Evolutionary conservation across 345 rosid genomes (phyloP).

Genomic region (Trapa incisa): DNA sequence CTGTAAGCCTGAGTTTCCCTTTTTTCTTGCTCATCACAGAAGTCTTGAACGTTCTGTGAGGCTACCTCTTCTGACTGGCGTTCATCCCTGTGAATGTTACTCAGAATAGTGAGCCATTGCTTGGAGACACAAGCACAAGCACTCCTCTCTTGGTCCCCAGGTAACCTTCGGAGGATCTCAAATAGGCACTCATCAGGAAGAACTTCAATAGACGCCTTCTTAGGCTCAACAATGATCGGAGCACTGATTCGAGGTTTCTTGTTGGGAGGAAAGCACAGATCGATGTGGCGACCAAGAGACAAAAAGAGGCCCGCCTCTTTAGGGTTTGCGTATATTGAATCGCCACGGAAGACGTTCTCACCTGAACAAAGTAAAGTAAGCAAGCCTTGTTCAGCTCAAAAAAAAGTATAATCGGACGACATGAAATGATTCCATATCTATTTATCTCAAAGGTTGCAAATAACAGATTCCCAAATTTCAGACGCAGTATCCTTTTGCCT

Average conservation of each 20-base stretch:
- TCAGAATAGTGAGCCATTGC: conserved; percentile 73
- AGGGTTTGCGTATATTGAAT: conserved; percentile 57
- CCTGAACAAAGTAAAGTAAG: conserved; percentile 23
- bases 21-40: conserved; percentile 4
- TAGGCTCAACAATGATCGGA: conserved; percentile 44
- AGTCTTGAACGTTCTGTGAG: conserved; percentile 5
- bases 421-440: not conserved
- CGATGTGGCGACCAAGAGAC: conserved; percentile 54
- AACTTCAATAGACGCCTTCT: conserved; percentile 45
- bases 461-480: not conserved
- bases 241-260: conserved; percentile 74
- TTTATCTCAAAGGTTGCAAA: not conserved
- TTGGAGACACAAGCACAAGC: conserved; percentile 74
- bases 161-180: conserved; percentile 68
- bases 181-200: conserved; percentile 92
- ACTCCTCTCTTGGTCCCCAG: conserved; percentile 66
- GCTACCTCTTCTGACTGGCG: conserved; percentile 17
- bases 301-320: conserved; percentile 57
- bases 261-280: conserved; percentile 52
- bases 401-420: not conserved
- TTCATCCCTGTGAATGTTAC: conserved; percentile 54
- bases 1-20: conserved; percentile 23
- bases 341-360: conserved; percentile 56
- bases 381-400: not conserved
- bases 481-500: too few relatives aligned